These are phyloP conservation scores for Spatholobus suberectus DNA, from an alignment of 306 rosid genomes.

Conservation along the genomic window DNA sequence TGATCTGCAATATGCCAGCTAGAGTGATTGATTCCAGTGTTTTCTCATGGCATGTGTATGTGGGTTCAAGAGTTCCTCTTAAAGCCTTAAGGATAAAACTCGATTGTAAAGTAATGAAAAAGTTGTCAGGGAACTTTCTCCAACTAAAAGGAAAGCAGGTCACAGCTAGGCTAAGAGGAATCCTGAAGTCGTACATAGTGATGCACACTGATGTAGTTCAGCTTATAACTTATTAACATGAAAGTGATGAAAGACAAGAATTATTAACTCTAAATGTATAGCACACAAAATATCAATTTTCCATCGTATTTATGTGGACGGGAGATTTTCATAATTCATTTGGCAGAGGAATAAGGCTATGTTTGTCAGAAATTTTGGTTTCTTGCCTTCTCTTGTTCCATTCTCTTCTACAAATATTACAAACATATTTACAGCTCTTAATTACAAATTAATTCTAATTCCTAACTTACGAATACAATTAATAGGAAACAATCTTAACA, in stretches of 20 bases:
- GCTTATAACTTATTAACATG: conserved; percentile 30
- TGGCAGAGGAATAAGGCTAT: conserved; percentile 10
- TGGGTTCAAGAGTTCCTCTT: conserved; percentile 41
- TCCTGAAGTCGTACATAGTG: conserved; percentile 36
- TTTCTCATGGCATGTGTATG: conserved; percentile 37
- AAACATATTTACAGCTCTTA: no score
- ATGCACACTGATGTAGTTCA: conserved; percentile 28
- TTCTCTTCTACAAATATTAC: no score
- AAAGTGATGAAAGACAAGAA: conserved; percentile 24
- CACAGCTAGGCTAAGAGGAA: conserved; percentile 34
- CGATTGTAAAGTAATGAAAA: conserved; percentile 7
- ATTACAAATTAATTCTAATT: no score
- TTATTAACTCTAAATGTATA: conserved; percentile 26
- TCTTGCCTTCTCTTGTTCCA: no score
- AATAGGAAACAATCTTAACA: no score
- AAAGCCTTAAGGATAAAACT: conserved; percentile 33
- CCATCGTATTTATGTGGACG: conserved; percentile 4
- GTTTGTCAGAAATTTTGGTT: no score
- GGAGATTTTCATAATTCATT: conserved; percentile 10
- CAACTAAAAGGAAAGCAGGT: conserved; percentile 37
- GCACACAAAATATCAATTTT: conserved; percentile 35
- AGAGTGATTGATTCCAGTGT: conserved; percentile 38
- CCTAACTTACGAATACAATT: no score
- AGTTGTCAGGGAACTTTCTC: conserved; percentile 33
- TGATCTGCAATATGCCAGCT: conserved; percentile 43